Evolutionary conservation across 1,139 yeast species (phyloP), one percentile per base, ranked within the genome.

Genomic region (Entelexis paramagnoliae): DNA sequence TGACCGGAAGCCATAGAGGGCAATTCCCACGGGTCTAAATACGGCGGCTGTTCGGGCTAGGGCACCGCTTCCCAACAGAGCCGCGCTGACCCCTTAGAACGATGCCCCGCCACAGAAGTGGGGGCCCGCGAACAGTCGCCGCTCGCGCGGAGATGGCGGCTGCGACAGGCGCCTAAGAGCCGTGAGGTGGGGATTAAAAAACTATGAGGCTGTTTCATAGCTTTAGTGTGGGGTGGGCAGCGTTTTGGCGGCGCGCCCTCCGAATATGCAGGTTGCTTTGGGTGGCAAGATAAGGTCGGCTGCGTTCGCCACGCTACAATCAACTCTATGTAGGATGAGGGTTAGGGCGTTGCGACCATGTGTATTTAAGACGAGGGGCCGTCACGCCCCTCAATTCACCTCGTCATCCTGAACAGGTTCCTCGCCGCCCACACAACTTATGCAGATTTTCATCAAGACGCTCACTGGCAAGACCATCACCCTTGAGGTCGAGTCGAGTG

Each of bases 401-500:
- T 28, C 33, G 44, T 26, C 20, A 40, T n/a, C 44, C 33, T 26
- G 3, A 13, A 28, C 26, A 24, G 42, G 33, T n/a, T n/a, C 44
- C 24, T 14, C 24, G 24, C 17, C 35, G 2, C 16, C 19, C 19
- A 10, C 17, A 13, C 35, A 16, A 24, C 28, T 77, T 71, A 77
- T 78, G 81, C 82, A 78, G 82, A 61, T 61, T 46, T 82, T 81
- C 74, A 88, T 82, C 73, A 82, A 82, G 77, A 82, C 89, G 70
- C 76, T 82, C 71, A 82, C 89, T 63, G 89, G 88, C 72, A 82
- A 82, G 79, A 82, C 88, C 70, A 83, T 83, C 70, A 83, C 91
- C 68, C 79, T 83, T 65, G 96, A 88, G 75, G 97, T 84, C 63
- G 93, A 84, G 74, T 82, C 91, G 63, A 81, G 89, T 58, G 93